Evolutionary conservation across 2,329 filamentous ascomycete genomes (phyloP).

Genomic region (Alternaria arbusti): DNA sequence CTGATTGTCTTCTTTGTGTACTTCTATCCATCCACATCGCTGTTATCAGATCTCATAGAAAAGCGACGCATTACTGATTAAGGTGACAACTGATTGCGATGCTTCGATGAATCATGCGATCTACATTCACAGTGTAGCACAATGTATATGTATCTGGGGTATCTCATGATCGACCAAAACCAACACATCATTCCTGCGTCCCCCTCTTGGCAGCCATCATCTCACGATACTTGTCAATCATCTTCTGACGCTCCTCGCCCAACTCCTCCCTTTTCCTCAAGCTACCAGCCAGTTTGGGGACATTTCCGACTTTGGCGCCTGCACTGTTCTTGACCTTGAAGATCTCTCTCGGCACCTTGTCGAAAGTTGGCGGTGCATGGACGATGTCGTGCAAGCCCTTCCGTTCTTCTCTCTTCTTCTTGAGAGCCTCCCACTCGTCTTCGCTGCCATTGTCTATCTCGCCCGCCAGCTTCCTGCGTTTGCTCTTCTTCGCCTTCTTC

Average conservation of each 20-base stretch:
- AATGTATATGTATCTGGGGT: neutral
- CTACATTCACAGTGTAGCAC: neutral
- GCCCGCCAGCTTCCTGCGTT: slow-evolving; percentile 58
- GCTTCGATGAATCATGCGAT: neutral
- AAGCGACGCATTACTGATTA: neutral
- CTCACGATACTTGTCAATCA: slow-evolving; percentile 76
- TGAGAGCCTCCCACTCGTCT: slow-evolving; percentile 80
- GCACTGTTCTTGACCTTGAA: slow-evolving; percentile 71
- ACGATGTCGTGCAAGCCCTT: slow-evolving; percentile 67
- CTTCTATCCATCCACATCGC: neutral
- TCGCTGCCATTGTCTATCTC: slow-evolving; percentile 64
- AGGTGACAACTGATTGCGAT: neutral
- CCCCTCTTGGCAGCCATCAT: slow-evolving; percentile 62
- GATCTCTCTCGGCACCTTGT: slow-evolving; percentile 66
- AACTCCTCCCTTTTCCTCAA: slow-evolving; percentile 75
- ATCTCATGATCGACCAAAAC: neutral
- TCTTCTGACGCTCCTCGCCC: slow-evolving; percentile 69
- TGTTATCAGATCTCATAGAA: neutral
- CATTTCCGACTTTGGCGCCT: slow-evolving; percentile 69
- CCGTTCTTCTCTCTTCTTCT: slow-evolving; percentile 61
- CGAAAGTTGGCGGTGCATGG: slow-evolving; percentile 76
- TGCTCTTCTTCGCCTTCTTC: slow-evolving; percentile 57
- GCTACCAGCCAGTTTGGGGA: slow-evolving; percentile 73
- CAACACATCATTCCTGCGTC: neutral
- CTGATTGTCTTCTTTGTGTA: neutral